Conservation (phyloP, 768 basidiomycete genomes). For the Cytidiella melzeri region DNA sequence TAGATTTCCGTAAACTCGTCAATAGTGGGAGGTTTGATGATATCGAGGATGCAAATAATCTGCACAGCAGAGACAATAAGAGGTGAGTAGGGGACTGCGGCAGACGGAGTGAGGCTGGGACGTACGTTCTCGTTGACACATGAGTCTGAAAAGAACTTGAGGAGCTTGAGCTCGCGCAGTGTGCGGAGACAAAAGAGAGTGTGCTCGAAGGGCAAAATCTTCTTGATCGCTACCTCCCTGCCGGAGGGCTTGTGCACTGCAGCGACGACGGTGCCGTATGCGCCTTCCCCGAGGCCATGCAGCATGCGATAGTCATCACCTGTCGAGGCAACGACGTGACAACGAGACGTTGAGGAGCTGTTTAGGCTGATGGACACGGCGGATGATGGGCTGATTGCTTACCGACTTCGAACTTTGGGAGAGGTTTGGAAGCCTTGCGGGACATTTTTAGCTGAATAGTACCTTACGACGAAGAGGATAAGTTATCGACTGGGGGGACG, state of each 20-base stretch:
- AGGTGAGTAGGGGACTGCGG: not conserved
- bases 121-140: conserved; percentile 78
- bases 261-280: conserved; percentile 87
- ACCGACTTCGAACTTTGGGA: conserved; percentile 74
- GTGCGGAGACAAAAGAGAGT: conserved; percentile 88
- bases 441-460: too few species aligned
- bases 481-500: not conserved
- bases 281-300: conserved; percentile 76
- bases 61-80: conserved; percentile 24
- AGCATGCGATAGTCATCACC: conserved; percentile 71
- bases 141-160: conserved; percentile 76
- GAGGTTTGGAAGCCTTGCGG: conserved; percentile 52
- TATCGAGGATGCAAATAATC: conserved; percentile 92
- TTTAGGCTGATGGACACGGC: not conserved
- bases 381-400: conserved; percentile 9
- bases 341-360: not conserved
- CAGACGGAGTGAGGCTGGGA: not conserved
- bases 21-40: conserved; percentile 71
- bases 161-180: conserved; percentile 84
- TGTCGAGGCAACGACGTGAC: conserved; percentile 22
- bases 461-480: too few species aligned
- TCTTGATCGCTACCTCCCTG: conserved; percentile 91
- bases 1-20: conserved; percentile 86
- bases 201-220: conserved; percentile 92
- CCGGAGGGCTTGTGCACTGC: conserved; percentile 79